Percentiles rank a stretch among this genome's conserved stretches.
Evolutionary conservation across 306 rosid species (phyloP).

Genomic region (Canavalia gladiata): DNA sequence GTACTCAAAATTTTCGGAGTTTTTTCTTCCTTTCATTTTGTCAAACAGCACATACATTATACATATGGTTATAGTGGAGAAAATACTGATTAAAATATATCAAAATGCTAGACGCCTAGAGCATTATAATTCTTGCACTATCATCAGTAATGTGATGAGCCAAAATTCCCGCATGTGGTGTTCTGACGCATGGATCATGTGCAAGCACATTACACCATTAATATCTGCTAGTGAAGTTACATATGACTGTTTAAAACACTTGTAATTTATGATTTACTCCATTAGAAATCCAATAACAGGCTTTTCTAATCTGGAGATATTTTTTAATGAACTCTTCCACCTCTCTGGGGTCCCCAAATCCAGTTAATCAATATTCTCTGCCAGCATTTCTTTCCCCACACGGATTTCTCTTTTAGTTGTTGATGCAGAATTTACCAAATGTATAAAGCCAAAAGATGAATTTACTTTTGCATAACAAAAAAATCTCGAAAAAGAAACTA

Average conservation of each 20-base stretch:
- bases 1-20: slow-evolving; percentile 28
- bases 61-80: slow-evolving; percentile 46
- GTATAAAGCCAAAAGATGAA: not conserved
- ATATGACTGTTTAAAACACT: slow-evolving; percentile 2
- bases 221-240: not conserved
- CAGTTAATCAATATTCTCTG: slow-evolving; percentile 32
- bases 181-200: slow-evolving; percentile 29
- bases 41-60: slow-evolving; percentile 24
- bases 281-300: not conserved
- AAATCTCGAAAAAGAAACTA: not conserved
- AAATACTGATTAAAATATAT: slow-evolving; percentile 46
- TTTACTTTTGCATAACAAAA: not conserved
- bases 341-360: slow-evolving; percentile 14
- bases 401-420: not conserved
- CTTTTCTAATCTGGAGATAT: slow-evolving; percentile 9
- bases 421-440: slow-evolving; percentile 27
- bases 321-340: slow-evolving; percentile 9
- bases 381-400: slow-evolving; percentile 30
- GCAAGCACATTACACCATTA: slow-evolving; percentile 3
- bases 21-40: slow-evolving; percentile 41
- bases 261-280: not conserved
- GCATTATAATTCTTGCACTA: slow-evolving; percentile 57
- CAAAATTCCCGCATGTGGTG: slow-evolving; percentile 23
- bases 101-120: slow-evolving; percentile 41
- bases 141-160: slow-evolving; percentile 2